These are phyloP conservation scores for Eruca vesicaria DNA, from an alignment of 441 rosid species.

Conservation along the genomic window DNA sequence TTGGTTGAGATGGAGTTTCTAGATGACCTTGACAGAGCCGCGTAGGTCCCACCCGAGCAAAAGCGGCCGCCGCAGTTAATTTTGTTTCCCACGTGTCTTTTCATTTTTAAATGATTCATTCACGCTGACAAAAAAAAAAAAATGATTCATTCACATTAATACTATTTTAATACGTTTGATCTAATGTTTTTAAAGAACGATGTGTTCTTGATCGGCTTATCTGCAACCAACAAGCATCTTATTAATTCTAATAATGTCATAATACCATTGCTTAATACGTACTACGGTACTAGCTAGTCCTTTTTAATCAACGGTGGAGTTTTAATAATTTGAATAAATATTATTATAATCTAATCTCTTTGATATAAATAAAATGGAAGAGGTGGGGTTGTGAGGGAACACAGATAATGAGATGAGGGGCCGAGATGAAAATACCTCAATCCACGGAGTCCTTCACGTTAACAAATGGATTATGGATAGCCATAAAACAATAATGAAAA, in stretches of 20 bases:
- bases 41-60: conserved; percentile 40
- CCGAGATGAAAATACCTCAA: conserved; percentile 27
- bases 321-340: background rate
- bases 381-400: background rate
- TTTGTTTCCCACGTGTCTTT: conserved; percentile 53
- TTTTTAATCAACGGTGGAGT: background rate
- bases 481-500: background rate
- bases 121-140: too few species aligned
- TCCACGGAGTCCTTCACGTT: conserved; percentile 23
- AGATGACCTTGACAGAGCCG: conserved; percentile 10
- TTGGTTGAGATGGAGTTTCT: conserved; percentile 39
- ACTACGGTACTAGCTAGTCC: background rate
- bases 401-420: conserved; percentile 23
- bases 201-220: conserved; percentile 17
- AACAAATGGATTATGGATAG: background rate
- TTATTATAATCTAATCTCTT: background rate
- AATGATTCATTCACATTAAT: background rate
- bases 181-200: background rate
- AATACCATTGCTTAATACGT: background rate
- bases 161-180: background rate
- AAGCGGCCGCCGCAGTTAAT: conserved; percentile 56
- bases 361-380: background rate
- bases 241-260: background rate
- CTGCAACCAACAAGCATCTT: background rate
- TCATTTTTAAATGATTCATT: background rate